Conservation (phyloP, 2,329 filamentous ascomycete genomes). For the Alternaria arborescens region DNA sequence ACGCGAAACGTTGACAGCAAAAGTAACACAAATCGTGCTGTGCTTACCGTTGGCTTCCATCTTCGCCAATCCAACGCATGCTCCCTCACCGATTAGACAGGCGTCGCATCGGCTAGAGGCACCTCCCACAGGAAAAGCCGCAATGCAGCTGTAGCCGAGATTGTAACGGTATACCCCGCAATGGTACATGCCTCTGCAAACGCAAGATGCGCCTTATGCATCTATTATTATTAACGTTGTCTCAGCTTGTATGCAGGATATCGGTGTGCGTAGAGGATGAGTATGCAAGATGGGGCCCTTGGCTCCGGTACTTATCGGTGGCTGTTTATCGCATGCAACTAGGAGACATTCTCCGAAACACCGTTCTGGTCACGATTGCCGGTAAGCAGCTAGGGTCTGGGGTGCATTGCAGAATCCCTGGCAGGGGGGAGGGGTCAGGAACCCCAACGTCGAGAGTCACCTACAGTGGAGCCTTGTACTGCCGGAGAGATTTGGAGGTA, state of each 20-base stretch:
- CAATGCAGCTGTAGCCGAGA: conserved; percentile 14
- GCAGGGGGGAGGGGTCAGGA: conserved; percentile 3
- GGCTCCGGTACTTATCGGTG: conserved; percentile 4
- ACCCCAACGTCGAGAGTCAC: conserved; percentile 20
- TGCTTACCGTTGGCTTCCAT: conserved; percentile 1
- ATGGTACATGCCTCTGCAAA: conserved; percentile 2
- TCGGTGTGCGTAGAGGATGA: background rate
- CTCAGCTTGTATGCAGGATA: conserved; percentile 10
- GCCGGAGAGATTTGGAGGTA: conserved; percentile 1
- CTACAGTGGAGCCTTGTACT: background rate
- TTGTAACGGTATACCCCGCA: conserved; percentile 8
- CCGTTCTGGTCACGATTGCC: background rate
- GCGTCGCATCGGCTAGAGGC: conserved; percentile 27
- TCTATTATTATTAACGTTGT: conserved; percentile 8
- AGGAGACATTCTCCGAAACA: conserved; percentile 6
- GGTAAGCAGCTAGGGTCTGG: conserved; percentile 6
- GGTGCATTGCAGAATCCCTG: conserved; percentile 6
- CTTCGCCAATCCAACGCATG: conserved; percentile 20
- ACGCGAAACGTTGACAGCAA: conserved; percentile 7
- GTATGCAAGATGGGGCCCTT: conserved; percentile 4
- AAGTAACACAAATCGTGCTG: conserved; percentile 14
- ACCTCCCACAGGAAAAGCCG: conserved; percentile 20
- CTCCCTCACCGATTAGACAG: conserved; percentile 18
- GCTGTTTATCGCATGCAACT: conserved; percentile 5
- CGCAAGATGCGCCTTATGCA: conserved; percentile 6